Base-by-base conservation (phyloP, 2,329 filamentous ascomycete species). In the Hypomyces rosellus region DNA sequence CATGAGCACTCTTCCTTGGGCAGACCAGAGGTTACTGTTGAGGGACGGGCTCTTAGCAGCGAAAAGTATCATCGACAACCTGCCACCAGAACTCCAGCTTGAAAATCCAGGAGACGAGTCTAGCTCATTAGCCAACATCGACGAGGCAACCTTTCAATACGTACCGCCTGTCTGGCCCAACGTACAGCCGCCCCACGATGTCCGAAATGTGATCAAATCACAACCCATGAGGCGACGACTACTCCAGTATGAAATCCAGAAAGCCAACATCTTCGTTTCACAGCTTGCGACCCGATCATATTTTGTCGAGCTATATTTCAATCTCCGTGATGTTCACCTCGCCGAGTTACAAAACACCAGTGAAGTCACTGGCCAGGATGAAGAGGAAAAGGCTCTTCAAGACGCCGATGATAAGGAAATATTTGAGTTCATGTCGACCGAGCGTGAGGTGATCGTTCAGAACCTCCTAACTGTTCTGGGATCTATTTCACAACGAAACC, bases 171-270 rank as follows among this genome's bases (percentile, higher is more conserved):
- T 68, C 14, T 78, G 75, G 61, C 73, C 70, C 7, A 69, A 65
- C 48, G 65, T 67, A 5, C 71, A 74, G 54, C 72, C 75, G 0
- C 60, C 71, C 8, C 70, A 78, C 54, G 78, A 81, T 55, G 60
- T 80, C 14, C 74, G 76, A 39, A 74, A 72, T 37, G 66, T 72
- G 7, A 71, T 80, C 51, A 73, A 74, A 48, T 66, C 70, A 16
- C 70, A 80, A 22, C 74, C 76, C 1, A 63, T 69, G 22, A 71
- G 74, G 3, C 75, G 80, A 2, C 74, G 80, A 1, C 72, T 76
- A 49, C 65, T 90, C 4, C 88, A 93, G 63, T 89, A 85, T 57
- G 90, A 95, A 68, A 93, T 96, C 30, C 89, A 95, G 65, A 95
- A 95, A 64, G 88, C 89, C 6, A 95, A 95, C 65, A 88, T 96